These are phyloP conservation scores for Harrya chromipes DNA, from an alignment of 768 basidiomycete species.

Conservation along the genomic window DNA sequence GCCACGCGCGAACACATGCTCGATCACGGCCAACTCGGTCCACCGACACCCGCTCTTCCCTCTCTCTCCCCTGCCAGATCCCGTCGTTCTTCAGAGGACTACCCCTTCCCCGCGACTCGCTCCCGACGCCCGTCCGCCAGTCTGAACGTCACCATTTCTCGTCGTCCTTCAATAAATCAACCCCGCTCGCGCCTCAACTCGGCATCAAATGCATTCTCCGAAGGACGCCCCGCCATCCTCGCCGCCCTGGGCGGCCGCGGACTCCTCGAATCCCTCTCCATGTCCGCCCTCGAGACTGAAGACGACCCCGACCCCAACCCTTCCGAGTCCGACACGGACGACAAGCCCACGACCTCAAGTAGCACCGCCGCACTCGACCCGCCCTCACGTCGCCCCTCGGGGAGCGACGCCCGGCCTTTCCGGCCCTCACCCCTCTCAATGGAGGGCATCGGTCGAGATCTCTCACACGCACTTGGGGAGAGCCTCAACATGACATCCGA, in stretches of 20 bases:
- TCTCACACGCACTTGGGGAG: conserved; percentile 31
- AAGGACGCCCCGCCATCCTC: conserved; percentile 22
- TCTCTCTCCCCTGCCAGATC: conserved; percentile 47
- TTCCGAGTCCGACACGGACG: conserved; percentile 23
- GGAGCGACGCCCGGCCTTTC: conserved; percentile 6
- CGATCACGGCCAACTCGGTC: conserved; percentile 78
- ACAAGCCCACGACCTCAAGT: conserved; percentile 8
- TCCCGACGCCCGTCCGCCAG: conserved; percentile 22
- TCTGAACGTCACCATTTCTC: conserved; percentile 30
- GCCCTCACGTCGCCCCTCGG: conserved; percentile 9
- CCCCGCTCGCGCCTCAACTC: conserved; percentile 24
- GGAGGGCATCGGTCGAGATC: conserved; percentile 31
- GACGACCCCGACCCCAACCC: conserved; percentile 32
- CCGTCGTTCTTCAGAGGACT: conserved; percentile 37
- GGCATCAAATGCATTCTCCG: conserved; percentile 11
- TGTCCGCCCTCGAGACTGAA: conserved; percentile 53
- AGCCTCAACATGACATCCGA: conserved; percentile 2
- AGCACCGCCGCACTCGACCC: not conserved
- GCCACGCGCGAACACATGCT: conserved; percentile 93
- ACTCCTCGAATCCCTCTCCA: conserved; percentile 42
- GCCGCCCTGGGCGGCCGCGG: conserved; percentile 28
- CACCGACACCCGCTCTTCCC: conserved; percentile 53
- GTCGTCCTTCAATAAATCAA: conserved; percentile 25
- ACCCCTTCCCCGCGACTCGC: conserved; percentile 5
- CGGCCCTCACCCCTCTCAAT: conserved; percentile 26